Percentiles rank a stretch among this genome's conserved stretches.
phyloP scores from a whole-genome alignment of 305 asterid species.

The Solanum hybrid region DNA sequence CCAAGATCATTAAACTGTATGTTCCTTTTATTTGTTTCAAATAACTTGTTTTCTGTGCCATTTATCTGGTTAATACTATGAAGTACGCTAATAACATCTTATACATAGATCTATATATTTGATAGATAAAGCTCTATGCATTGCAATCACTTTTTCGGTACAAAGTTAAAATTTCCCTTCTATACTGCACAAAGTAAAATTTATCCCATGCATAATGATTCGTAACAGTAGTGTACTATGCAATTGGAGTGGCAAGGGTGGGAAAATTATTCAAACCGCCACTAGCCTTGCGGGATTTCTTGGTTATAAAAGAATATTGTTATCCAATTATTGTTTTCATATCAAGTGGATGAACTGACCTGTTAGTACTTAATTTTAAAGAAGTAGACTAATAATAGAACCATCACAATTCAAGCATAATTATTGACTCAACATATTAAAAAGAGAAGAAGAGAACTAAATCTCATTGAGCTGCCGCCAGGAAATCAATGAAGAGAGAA shows the following conservation, averaged over 20 bases:
- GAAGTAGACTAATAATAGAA: not conserved
- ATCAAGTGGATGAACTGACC: not conserved
- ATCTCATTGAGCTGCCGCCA: not conserved
- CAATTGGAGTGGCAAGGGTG: not conserved
- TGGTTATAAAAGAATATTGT: not conserved
- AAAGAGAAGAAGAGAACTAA: not conserved
- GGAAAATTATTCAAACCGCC: not conserved
- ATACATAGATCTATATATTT: not conserved
- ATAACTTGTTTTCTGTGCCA: not conserved
- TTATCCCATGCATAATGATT: not conserved
- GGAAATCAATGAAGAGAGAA: not conserved
- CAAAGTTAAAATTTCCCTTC: not conserved
- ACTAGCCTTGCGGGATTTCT: not conserved
- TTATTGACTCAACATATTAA: not conserved
- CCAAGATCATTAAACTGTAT: constrained; percentile 84
- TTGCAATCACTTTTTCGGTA: not conserved
- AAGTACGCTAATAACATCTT: not conserved
- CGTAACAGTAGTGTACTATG: not conserved
- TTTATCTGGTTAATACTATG: not conserved
- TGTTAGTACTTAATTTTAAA: not conserved
- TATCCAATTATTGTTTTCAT: not conserved
- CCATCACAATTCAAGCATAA: not conserved
- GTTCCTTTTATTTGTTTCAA: not conserved
- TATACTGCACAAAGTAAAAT: not conserved
- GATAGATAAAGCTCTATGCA: not conserved